phyloP scores from a whole-genome alignment of 2,329 filamentous ascomycete genomes.

The Aspergillus tanneri region DNA sequence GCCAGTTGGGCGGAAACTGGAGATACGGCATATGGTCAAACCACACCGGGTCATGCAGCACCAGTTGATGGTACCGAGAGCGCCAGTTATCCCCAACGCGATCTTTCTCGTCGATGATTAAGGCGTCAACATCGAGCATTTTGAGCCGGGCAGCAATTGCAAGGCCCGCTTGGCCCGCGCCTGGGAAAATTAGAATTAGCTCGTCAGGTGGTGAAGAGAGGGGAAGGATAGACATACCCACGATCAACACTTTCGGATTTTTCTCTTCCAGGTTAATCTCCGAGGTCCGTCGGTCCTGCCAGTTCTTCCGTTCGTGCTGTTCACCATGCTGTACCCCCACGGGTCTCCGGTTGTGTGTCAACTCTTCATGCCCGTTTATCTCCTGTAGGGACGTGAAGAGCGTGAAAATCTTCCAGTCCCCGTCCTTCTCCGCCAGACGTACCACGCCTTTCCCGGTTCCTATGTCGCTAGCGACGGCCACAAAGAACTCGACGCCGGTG shows the following conservation, averaged over 20 bases:
- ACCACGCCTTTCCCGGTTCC: slow-evolving; percentile 59
- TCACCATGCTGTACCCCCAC: slow-evolving; percentile 59
- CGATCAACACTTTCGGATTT: slow-evolving; percentile 60
- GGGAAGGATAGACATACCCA: slow-evolving; percentile 47
- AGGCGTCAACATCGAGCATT: slow-evolving; percentile 55
- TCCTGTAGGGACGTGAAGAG: slow-evolving; percentile 60
- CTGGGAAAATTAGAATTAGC: slow-evolving; percentile 30
- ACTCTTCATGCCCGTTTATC: slow-evolving; percentile 57
- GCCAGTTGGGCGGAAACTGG: slow-evolving; percentile 64
- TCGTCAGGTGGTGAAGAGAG: background rate
- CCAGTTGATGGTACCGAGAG: slow-evolving; percentile 61
- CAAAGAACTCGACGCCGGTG: slow-evolving; percentile 57
- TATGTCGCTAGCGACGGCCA: slow-evolving; percentile 54
- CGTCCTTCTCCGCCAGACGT: slow-evolving; percentile 47
- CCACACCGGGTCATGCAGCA: slow-evolving; percentile 66
- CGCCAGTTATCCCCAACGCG: slow-evolving; percentile 66
- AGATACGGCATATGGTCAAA: slow-evolving; percentile 61
- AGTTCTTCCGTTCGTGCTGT: slow-evolving; percentile 57
- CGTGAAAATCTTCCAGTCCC: slow-evolving; percentile 62
- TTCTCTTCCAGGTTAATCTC: slow-evolving; percentile 52
- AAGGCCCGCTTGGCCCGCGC: slow-evolving; percentile 62
- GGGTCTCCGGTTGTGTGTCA: slow-evolving; percentile 48
- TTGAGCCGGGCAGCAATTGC: slow-evolving; percentile 59
- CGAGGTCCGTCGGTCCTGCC: slow-evolving; percentile 54
- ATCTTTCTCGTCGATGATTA: slow-evolving; percentile 60